Base-by-base conservation (phyloP, 2,329 filamentous ascomycete species). In the Botrytis porri region DNA sequence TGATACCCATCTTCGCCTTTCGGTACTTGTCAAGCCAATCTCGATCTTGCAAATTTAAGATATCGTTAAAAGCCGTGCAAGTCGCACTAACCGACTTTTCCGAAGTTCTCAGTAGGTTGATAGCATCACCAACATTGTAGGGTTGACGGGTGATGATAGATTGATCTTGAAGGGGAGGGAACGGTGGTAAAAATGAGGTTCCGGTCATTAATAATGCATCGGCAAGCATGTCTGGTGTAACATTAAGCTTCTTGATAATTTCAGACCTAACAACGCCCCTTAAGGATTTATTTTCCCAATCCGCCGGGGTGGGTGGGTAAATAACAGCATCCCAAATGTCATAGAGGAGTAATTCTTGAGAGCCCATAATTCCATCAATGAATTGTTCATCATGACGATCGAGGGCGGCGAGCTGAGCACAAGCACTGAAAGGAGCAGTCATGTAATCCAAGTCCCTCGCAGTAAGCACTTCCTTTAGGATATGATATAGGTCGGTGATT, bases 11-110 rank as follows among this genome's bases (percentile, higher is more conserved):
- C 75, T 91, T 90, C 35, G 94, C 94, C 81, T 93, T 95, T 80
- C 92, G 92, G 81, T 94, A 99, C 79, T 92, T 93, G 80, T 95
- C 92, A 45, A 93, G 85, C 86, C 97, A 99, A 69, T 92, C 88
- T 25, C 91, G 85, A 60, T 93, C 89, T 77, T 90, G 88, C 67
- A 88, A 85, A 35, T 92, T 88, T 18, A 94, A 85, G 69, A 97
- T 90, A 73, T 98, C 94, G 79, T 92, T 91, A 80, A 93, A 95
- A 69, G 91, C 90, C 70, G 90, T 87, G 80, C 94, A 97, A 5
- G 94, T 88, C 18, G 87, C 87, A 22, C 91, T 88, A 20, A 97
- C 92, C 60, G 89, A 86, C 79, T 90, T 90, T 73, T 94, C 85
- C 80, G 90, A 82, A 78, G 92, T 83, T 82, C 90, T 89, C 76